These are phyloP conservation scores for Camelina hispida DNA, from an alignment of 345 rosid species.

Conservation along the genomic window DNA sequence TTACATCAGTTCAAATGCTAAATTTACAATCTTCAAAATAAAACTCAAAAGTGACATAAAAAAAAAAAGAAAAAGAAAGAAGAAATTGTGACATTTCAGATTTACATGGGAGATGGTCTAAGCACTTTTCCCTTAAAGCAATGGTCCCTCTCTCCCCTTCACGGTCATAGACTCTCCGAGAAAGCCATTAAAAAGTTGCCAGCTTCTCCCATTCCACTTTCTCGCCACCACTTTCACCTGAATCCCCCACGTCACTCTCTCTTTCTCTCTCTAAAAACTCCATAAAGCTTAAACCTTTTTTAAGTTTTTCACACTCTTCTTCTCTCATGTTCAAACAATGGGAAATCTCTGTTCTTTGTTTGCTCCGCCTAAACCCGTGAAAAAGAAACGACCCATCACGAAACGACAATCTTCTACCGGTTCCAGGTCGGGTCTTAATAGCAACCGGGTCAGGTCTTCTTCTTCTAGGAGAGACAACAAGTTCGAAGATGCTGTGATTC, in stretches of 20 bases:
- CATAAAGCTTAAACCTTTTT: conserved; percentile 26
- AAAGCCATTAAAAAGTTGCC: conserved; percentile 36
- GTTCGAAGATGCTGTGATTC: conserved; percentile 61
- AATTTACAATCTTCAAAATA: too few species aligned
- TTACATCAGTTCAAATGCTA: too few species aligned
- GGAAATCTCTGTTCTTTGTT: conserved; percentile 73
- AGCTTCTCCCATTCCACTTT: conserved; percentile 40
- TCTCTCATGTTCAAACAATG: conserved; percentile 39
- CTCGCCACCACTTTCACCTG: conserved; percentile 44
- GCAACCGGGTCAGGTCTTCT: conserved; percentile 66
- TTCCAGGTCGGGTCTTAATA: conserved; percentile 34
- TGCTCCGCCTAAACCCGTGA: conserved; percentile 54
- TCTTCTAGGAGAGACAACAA: conserved; percentile 62
- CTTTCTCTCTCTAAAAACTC: neutral
- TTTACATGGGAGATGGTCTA: too few species aligned
- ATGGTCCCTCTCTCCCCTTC: too few species aligned
- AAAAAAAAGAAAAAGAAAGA: too few species aligned
- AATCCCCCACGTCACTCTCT: conserved; percentile 27
- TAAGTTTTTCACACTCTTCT: neutral
- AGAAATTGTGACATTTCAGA: too few species aligned
- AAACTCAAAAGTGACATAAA: too few species aligned
- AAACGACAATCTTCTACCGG: conserved; percentile 46
- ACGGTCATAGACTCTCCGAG: conserved; percentile 15
- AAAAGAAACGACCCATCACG: conserved; percentile 47
- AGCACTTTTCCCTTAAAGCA: too few species aligned